Base-by-base conservation (phyloP, 352 stramenopile species). In the Globisporangium radiosum region DNA sequence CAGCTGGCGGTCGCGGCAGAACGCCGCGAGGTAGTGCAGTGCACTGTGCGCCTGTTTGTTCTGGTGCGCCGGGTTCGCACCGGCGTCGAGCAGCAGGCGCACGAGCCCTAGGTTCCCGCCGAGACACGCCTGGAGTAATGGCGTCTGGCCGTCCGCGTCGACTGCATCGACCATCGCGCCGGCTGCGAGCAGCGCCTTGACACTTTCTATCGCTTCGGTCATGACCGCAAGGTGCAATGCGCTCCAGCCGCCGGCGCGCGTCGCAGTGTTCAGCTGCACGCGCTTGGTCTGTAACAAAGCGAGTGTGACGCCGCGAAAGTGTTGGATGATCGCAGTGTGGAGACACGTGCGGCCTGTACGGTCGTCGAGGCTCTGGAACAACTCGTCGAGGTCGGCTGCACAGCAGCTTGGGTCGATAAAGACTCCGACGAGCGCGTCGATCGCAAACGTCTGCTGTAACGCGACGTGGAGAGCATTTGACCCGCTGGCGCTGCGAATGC, bases 11-110 rank as follows among this genome's bases (percentile, higher is more conserved):
- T 88, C 74, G 36, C 71, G 65, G 50, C 81, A 92, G 40, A 87
- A 88, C 10, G 77, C 77, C 15, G 78, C 64, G 3, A 90, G 65
- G 36, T 88, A 90, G 44, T 92, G 81, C 11, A 90, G 66, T 14
- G 79, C 66, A 15, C 72, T 78, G 53, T 88, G 73, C 3, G 74
- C 75, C 58, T 90, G 77, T 15, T 81, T 81, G 62, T 88, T 92
- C 50, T 88, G 81, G 43, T 88, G 79, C 3, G 72, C 71, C 0
- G 78, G 69, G 44, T 90, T 88, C 3, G 81, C 76, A 0, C 74
- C 76, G 10, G 64, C 66, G 5, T 65, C 55, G 9, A 92, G 56
- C 1, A 92, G 65, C 2, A 80, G 47, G 0, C 69, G 70, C 4
- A 87, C 75, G 5, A 87, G 64, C 14, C 76, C 65, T 11, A 88